A percentile compares a stretch with the other conserved stretches of the same genome.
Evolutionary conservation across 805 yeast species (phyloP).

Genomic region (Pichia eremophila): DNA sequence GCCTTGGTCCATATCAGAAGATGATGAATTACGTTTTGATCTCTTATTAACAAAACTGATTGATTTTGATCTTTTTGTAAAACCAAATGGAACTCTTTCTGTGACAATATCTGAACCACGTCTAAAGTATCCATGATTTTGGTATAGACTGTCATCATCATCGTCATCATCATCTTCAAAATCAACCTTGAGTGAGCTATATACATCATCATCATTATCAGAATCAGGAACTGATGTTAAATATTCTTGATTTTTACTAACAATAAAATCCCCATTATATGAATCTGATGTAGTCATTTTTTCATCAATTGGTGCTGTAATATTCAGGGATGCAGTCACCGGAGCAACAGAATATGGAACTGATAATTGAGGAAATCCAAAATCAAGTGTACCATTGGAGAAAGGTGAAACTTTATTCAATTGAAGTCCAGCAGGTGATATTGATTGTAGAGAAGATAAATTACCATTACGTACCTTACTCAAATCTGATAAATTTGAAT

Average conservation of each 20-base stretch:
- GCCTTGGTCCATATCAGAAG: background rate
- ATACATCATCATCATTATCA: constrained; percentile 34
- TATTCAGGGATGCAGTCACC: constrained; percentile 53
- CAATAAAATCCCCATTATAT: constrained; percentile 4
- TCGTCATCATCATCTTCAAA: constrained; percentile 30
- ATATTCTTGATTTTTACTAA: constrained; percentile 5
- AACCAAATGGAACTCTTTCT: constrained; percentile 32
- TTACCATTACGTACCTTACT: background rate
- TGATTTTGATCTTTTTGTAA: constrained; percentile 52
- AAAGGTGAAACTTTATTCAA: constrained; percentile 21
- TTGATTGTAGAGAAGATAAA: constrained; percentile 10
- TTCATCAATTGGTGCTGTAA: constrained; percentile 4
- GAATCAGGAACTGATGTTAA: constrained; percentile 11
- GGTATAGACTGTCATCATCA: constrained; percentile 24
- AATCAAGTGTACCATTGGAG: constrained; percentile 24
- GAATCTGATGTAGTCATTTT: background rate
- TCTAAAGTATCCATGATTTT: constrained; percentile 19
- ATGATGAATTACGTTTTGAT: constrained; percentile 22
- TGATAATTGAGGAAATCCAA: constrained; percentile 29
- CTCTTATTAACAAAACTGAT: constrained; percentile 52
- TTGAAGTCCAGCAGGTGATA: constrained; percentile 23
- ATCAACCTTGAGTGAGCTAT: constrained; percentile 24
- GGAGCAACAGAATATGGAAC: constrained; percentile 74
- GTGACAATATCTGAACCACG: constrained; percentile 27
- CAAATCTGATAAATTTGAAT: background rate